Evolutionary conservation across 1,139 yeast genomes (phyloP).

Genomic region (Scheffersomyces titani): DNA sequence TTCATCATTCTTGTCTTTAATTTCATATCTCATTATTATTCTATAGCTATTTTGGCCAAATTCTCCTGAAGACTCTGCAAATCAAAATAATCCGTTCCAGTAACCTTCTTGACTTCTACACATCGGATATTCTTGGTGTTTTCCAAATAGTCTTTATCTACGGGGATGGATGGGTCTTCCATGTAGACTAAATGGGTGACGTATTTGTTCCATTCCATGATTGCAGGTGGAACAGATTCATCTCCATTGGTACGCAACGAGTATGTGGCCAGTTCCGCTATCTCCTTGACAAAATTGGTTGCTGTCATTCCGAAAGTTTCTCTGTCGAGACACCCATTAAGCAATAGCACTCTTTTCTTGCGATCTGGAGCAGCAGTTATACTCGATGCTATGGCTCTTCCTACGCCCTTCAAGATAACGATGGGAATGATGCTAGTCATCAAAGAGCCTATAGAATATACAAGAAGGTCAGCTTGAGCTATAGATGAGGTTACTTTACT

Average conservation of each 20-base stretch:
- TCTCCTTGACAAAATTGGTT: constrained; percentile 53
- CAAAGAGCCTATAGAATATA: constrained; percentile 84
- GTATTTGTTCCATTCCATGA: constrained; percentile 37
- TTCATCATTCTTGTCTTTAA: background rate
- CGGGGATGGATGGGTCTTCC: constrained; percentile 45
- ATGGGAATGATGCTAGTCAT: constrained; percentile 87
- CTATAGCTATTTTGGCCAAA: constrained; percentile 15
- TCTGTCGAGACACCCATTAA: constrained; percentile 75
- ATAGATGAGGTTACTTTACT: constrained; percentile 59
- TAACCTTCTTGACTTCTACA: constrained; percentile 38
- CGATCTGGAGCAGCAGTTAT: constrained; percentile 14
- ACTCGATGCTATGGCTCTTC: constrained; percentile 53
- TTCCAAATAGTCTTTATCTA: constrained; percentile 42
- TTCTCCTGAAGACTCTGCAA: constrained; percentile 36
- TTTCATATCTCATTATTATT: background rate
- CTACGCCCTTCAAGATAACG: constrained; percentile 71
- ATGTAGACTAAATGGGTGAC: constrained; percentile 61
- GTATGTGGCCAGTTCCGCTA: constrained; percentile 52
- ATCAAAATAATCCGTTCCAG: constrained; percentile 33
- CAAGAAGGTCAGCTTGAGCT: constrained; percentile 52
- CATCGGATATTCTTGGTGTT: constrained; percentile 44
- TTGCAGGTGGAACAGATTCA: background rate
- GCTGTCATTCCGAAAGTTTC: constrained; percentile 75
- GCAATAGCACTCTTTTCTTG: constrained; percentile 53
- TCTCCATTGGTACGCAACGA: constrained; percentile 23